A percentile compares a stretch with the other conserved stretches of the same genome.
Evolutionary conservation across 2,329 filamentous ascomycete genomes (phyloP).

Genomic region (Colletotrichum cordylinicola): DNA sequence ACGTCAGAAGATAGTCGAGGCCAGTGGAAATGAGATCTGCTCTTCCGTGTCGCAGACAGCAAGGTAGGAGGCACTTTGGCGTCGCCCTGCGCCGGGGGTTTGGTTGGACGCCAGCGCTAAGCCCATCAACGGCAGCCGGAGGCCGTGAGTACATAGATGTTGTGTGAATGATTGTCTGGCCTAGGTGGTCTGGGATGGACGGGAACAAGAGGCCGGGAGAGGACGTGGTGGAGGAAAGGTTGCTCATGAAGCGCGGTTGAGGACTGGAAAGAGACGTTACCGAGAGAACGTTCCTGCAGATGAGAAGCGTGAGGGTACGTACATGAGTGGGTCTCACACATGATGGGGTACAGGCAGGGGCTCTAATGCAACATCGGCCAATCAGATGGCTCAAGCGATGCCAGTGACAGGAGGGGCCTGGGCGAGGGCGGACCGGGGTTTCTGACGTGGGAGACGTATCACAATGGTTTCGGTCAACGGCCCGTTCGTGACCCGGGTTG

Average conservation of each 20-base stretch:
- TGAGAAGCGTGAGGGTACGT: background rate
- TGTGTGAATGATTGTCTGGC: conserved; percentile 8
- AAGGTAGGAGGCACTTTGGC: background rate
- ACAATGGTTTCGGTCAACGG: conserved; percentile 24
- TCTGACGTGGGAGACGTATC: conserved; percentile 23
- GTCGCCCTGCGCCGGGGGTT: background rate
- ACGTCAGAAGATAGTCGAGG: background rate
- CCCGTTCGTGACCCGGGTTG: conserved; percentile 22
- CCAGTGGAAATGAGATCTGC: conserved; percentile 7
- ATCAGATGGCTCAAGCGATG: background rate
- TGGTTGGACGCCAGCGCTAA: conserved; percentile 1
- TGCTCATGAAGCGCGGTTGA: background rate
- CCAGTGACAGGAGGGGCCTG: conserved; percentile 7
- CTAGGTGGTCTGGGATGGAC: conserved; percentile 15
- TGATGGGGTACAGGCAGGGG: background rate
- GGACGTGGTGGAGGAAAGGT: background rate
- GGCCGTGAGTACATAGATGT: background rate
- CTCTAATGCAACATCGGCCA: background rate
- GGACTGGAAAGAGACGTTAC: conserved; percentile 12
- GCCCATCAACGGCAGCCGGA: background rate
- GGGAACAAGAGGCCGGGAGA: background rate
- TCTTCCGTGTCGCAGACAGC: conserved; percentile 4
- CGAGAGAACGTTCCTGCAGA: conserved; percentile 20
- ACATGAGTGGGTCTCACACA: background rate
- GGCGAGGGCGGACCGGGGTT: conserved; percentile 13